Evolutionary conservation across 2,329 filamentous ascomycete genomes (phyloP).

Genomic region (Neurospora crassa): DNA sequence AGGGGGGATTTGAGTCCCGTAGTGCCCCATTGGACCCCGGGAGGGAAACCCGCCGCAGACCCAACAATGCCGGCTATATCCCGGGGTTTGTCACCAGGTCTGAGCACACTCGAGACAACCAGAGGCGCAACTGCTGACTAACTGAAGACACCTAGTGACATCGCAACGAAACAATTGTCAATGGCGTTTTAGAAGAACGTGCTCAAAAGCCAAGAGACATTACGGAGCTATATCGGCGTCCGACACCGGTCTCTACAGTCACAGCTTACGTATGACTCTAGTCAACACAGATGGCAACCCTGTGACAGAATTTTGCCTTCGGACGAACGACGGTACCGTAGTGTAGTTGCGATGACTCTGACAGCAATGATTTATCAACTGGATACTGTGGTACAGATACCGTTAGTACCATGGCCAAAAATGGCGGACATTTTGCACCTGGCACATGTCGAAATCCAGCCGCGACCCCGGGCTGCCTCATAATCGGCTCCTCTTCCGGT

Average conservation of each 20-base stretch:
- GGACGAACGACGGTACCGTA: not conserved
- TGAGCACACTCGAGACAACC: conserved; percentile 1
- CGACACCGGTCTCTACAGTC: not conserved
- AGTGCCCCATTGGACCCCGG: not conserved
- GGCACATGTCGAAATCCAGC: not conserved
- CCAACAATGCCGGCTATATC: not conserved
- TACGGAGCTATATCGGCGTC: not conserved
- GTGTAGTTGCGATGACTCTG: not conserved
- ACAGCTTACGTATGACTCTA: not conserved
- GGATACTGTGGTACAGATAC: not conserved
- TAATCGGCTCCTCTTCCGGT: not conserved
- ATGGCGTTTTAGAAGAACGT: not conserved
- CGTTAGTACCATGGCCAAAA: not conserved
- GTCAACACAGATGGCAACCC: not conserved
- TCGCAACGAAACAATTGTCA: not conserved
- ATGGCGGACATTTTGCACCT: not conserved
- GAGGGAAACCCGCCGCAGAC: not conserved
- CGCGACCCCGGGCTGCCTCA: not conserved
- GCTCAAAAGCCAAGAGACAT: not conserved
- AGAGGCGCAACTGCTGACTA: not conserved
- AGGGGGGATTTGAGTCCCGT: not conserved
- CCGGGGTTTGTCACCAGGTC: conserved; percentile 1
- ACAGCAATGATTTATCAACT: not conserved
- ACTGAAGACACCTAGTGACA: not conserved
- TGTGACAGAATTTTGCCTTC: not conserved